A percentile compares a stretch with the other conserved stretches of the same genome.
phyloP scores from a whole-genome alignment of 192 early-diverging fungal species.

The Entomortierella parvispora region DNA sequence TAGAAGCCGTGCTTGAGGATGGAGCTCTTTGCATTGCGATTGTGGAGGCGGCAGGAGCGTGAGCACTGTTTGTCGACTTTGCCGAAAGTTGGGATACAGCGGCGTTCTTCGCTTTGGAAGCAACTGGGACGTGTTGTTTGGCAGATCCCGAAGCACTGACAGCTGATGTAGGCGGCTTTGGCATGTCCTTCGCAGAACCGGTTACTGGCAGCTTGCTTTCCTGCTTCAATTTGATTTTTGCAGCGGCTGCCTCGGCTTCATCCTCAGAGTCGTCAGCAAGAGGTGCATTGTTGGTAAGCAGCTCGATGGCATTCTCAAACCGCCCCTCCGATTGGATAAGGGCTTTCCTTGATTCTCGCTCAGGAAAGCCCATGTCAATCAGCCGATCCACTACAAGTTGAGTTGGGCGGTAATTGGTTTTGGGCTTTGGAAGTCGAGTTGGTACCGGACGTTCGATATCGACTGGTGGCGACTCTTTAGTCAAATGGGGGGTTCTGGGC shows the following conservation, averaged over 20 bases:
- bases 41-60: neutral
- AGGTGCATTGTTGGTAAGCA: slow-evolving; percentile 30
- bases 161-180: too few relatives aligned
- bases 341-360: slow-evolving; percentile 27
- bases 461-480: neutral
- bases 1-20: too few relatives aligned
- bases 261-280: slow-evolving; percentile 48
- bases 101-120: slow-evolving; percentile 1
- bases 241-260: slow-evolving; percentile 25
- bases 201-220: slow-evolving; percentile 6
- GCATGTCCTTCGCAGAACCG: neutral
- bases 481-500: neutral
- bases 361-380: slow-evolving; percentile 46
- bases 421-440: slow-evolving; percentile 9
- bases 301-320: slow-evolving; percentile 41
- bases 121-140: neutral
- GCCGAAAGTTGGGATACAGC: too few relatives aligned
- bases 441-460: neutral
- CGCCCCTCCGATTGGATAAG: slow-evolving; percentile 46
- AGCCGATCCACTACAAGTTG: slow-evolving; percentile 29
- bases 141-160: neutral
- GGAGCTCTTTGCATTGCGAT: too few relatives aligned
- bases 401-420: slow-evolving; percentile 40
- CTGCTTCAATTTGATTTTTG: too few relatives aligned
- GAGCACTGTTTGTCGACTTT: neutral